Evolutionary conservation across 495 filamentous ascomycete genomes (phyloP).

Genomic region (Patellaria atrata): DNA sequence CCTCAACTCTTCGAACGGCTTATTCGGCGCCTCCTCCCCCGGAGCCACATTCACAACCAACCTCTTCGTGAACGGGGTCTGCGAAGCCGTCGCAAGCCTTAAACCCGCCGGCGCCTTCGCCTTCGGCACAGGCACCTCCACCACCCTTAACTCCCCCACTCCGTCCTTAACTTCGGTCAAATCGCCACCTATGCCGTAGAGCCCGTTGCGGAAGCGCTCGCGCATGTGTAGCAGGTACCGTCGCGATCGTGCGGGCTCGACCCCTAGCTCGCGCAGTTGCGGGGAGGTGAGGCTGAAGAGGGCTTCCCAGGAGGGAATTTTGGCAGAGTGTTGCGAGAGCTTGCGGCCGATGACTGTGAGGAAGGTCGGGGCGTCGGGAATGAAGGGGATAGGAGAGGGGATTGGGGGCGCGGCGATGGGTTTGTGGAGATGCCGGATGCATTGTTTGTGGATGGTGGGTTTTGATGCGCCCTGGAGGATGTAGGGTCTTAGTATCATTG

Average conservation of each 20-base stretch:
- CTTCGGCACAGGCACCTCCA: conserved; percentile 38
- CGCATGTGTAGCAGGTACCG: conserved; percentile 77
- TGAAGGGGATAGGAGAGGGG: conserved; percentile 63
- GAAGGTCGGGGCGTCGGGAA: conserved; percentile 79
- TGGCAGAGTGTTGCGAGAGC: conserved; percentile 59
- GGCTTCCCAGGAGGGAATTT: conserved; percentile 78
- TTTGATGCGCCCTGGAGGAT: conserved; percentile 6
- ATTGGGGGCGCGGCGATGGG: conserved; percentile 33
- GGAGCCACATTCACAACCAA: conserved; percentile 58
- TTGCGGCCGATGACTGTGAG: conserved; percentile 83
- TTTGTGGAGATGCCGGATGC: conserved; percentile 13
- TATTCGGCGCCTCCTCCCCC: conserved; percentile 32
- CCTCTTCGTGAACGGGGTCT: conserved; percentile 40
- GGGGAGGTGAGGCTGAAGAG: conserved; percentile 65
- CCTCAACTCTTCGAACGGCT: conserved; percentile 25
- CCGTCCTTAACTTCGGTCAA: conserved; percentile 58
- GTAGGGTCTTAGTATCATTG: conserved; percentile 17
- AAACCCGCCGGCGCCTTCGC: neutral
- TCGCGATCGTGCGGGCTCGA: conserved; percentile 70
- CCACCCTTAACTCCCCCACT: conserved; percentile 49
- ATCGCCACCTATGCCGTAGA: conserved; percentile 68
- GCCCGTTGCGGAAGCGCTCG: conserved; percentile 61
- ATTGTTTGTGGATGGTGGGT: conserved; percentile 3
- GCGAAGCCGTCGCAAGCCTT: conserved; percentile 29
- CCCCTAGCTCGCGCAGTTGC: conserved; percentile 66